Base-by-base conservation (phyloP, 441 rosid genomes). In the Syzygium malaccense region DNA sequence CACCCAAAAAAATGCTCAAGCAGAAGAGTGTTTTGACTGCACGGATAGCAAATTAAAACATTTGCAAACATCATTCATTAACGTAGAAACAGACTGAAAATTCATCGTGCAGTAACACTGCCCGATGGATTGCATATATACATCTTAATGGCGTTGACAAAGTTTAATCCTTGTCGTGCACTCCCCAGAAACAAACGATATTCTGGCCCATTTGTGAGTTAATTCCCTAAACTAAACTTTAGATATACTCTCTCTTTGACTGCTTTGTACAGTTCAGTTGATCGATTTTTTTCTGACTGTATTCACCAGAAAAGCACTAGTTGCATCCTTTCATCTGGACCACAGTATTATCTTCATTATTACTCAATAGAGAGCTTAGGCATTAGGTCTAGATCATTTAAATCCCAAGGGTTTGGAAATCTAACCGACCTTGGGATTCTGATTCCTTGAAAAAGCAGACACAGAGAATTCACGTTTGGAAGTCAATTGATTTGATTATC, bases 401-500 rank as follows among this genome's bases (percentile, higher is more conserved):
- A 71, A 71, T 37, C 83, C 83, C 28, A 12, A 37, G 49, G 51
- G 51, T 23, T 71, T 71, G 28, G 51, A 71, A 37, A 37, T 49
- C 80, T 71, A 28, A 37, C 48, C 7, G 14, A 68, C 80, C 80
- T 37, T 0, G n/a, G 80, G 51, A 71, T 71, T 37, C 83, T 71
- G 3, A 37, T 71, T 71, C n/a, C 51, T 71, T 71, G 49, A 6
- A 71, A 71, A 37, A 12, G 51, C n/a, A 37, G 25, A 23, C 83
- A 71, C 3, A 37, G 54, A 62, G 8, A 26, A 23, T 53, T 88
- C 62, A 86, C 13, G 18, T 80, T 30, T 80, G 56, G 64, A 93
- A 89, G 86, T 95, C 90, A 48, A 98, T 87, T 3, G 98, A 97
- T 91, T 90, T 95, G 89, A 98, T 96, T n/a, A 98, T 87, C 85